A percentile compares a stretch with the other conserved stretches of the same genome.
Conservation (phyloP, 2,329 filamentous ascomycete genomes). For the Aspergillus sp. region DNA sequence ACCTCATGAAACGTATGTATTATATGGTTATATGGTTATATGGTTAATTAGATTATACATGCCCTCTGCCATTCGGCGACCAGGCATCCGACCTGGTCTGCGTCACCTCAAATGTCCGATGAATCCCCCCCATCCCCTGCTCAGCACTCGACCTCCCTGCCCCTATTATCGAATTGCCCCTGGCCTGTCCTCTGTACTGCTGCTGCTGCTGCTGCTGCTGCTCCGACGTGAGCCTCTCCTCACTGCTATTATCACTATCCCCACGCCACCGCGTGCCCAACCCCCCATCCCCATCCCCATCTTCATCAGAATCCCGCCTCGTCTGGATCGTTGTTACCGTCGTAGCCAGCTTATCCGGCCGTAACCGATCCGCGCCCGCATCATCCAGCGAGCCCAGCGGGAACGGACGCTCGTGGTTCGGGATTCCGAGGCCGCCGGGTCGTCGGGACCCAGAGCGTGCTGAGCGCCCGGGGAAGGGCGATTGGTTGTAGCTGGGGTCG, state of each 20-base stretch:
- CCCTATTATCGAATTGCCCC: not conserved
- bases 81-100: not conserved
- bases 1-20: not conserved
- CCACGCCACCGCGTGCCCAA: not conserved
- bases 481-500: not conserved
- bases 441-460: constrained; percentile 1
- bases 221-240: constrained; percentile 3
- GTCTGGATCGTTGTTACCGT: constrained; percentile 9
- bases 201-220: too few species aligned
- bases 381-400: constrained; percentile 5
- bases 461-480: not conserved
- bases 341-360: constrained; percentile 9
- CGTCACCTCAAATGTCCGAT: not conserved
- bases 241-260: not conserved
- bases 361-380: not conserved
- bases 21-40: too few species aligned
- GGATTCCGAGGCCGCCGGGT: not conserved
- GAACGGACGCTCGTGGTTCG: not conserved
- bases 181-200: not conserved
- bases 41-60: not conserved
- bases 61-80: not conserved
- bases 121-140: not conserved
- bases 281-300: not conserved
- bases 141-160: not conserved
- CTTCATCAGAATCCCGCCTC: not conserved